Evolutionary conservation across 2,329 filamentous ascomycete genomes (phyloP).

Genomic region (Cercospora zeae-maydis): DNA sequence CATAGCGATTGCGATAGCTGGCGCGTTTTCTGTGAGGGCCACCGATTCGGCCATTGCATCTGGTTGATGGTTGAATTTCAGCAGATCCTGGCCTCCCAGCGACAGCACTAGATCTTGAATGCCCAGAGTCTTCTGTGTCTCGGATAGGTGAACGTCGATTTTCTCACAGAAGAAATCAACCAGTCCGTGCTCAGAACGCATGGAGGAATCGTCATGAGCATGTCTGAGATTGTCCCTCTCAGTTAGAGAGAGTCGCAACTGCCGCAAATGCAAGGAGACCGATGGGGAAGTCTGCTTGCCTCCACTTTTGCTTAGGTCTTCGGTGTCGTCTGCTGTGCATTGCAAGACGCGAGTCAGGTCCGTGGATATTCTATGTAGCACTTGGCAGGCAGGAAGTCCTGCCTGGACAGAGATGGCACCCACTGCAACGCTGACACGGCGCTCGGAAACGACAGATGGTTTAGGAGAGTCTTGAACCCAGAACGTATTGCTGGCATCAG

Average conservation of each 20-base stretch:
- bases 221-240: neutral
- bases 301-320: neutral
- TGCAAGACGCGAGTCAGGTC: neutral
- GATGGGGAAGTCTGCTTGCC: neutral
- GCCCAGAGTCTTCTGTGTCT: neutral
- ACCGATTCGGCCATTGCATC: conserved; percentile 17
- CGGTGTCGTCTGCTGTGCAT: neutral
- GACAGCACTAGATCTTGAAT: conserved; percentile 18
- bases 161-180: conserved; percentile 14
- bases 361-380: neutral
- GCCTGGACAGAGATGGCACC: conserved; percentile 18
- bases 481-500: conserved; percentile 9
- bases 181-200: neutral
- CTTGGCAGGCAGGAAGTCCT: neutral
- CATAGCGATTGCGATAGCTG: conserved; percentile 25
- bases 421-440: conserved; percentile 13
- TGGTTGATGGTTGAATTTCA: conserved; percentile 24
- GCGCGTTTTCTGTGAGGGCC: conserved; percentile 18
- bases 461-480: conserved; percentile 1
- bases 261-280: conserved; percentile 7
- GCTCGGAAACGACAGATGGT: neutral
- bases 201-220: neutral
- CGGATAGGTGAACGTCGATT: neutral
- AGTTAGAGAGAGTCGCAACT: neutral
- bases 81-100: conserved; percentile 27